Evolutionary conservation across 176 grass and related monocot genomes (phyloP).

Genomic region (Oryza punctata): DNA sequence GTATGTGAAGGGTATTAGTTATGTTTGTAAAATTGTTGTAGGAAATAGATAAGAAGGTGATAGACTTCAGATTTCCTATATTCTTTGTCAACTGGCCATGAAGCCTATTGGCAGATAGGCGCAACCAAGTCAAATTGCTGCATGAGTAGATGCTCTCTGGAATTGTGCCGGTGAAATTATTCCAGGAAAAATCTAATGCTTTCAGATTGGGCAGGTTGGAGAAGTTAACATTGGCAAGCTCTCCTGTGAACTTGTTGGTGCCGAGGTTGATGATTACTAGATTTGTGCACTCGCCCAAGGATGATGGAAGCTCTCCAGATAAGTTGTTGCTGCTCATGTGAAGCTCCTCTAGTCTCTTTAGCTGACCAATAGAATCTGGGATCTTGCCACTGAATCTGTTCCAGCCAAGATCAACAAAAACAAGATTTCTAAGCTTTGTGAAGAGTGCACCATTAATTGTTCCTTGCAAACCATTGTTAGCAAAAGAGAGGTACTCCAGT

Average conservation of each 20-base stretch:
- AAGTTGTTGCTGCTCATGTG: constrained; percentile 6
- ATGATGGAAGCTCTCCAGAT: constrained; percentile 18
- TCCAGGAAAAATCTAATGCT: background rate
- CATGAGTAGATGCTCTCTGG: constrained; percentile 36
- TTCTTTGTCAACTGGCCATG: background rate
- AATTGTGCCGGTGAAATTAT: background rate
- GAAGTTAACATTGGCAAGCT: constrained; percentile 29
- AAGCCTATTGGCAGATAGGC: background rate
- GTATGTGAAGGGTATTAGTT: background rate
- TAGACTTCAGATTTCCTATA: background rate
- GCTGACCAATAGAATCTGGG: constrained; percentile 19
- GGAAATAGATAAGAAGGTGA: constrained; percentile 12
- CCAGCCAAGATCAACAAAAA: background rate
- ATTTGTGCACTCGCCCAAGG: constrained; percentile 9
- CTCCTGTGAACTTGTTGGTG: constrained; percentile 1
- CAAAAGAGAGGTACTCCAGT: constrained; percentile 18
- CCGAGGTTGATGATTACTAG: constrained; percentile 7
- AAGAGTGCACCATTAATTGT: background rate
- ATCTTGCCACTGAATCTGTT: background rate
- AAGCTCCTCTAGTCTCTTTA: constrained; percentile 23
- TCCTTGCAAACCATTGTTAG: constrained; percentile 4
- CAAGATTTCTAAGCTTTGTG: constrained; percentile 23
- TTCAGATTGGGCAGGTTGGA: constrained; percentile 4
- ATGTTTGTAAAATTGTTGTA: constrained; percentile 14
- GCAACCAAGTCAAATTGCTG: constrained; percentile 18